Base-by-base conservation (phyloP, 495 filamentous ascomycete genomes). In the Tuber brumale region DNA sequence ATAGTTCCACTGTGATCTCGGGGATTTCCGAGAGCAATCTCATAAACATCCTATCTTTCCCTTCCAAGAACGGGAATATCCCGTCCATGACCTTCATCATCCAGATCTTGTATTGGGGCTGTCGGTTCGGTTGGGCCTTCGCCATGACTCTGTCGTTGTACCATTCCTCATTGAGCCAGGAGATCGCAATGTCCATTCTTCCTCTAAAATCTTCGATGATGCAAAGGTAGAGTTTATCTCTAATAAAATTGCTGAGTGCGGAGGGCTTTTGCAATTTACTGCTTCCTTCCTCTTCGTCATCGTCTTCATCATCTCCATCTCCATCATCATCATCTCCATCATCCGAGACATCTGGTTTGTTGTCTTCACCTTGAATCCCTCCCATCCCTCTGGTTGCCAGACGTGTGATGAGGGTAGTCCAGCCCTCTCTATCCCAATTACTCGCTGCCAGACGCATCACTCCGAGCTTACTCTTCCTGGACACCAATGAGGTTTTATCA, bases 161-260 rank as follows among this genome's bases (percentile, higher is more conserved):
- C 95, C 95, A 99, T 84, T 99, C 95, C 84, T 99, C 95, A 80
- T 91, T 94, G 41, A 98, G 86, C 95, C 95, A 99, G 27, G 90
- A 88, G 73, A 97, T 91, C 3, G 93, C 94, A 48, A 94, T 88
- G 74, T 93, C 94, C 74, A 98, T 92, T 37, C 95, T 90, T 57
- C 88, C 89, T 46, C 94, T 89, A 84, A 96, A 99, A 84, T 99
- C 95, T 75, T 94, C 92, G 37, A 97, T 86, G 61, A 98, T 88
- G 84, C 95, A 97, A 35, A 87, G 87, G 84, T 91, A 94, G 9
- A 99, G 86, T 23, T 88, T 87, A 79, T 97, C 92, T 31, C 95
- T 89, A 73, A 97, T 93, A 3, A 87, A 84, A 79, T 93, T 80
- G 61, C 78, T 80, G 51, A 81, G 72, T 43, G 78, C 74, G 69